A percentile compares a stretch with the other conserved stretches of the same genome.
phyloP scores from a whole-genome alignment of 495 filamentous ascomycete species.

The Podospora pseudoanserina region DNA sequence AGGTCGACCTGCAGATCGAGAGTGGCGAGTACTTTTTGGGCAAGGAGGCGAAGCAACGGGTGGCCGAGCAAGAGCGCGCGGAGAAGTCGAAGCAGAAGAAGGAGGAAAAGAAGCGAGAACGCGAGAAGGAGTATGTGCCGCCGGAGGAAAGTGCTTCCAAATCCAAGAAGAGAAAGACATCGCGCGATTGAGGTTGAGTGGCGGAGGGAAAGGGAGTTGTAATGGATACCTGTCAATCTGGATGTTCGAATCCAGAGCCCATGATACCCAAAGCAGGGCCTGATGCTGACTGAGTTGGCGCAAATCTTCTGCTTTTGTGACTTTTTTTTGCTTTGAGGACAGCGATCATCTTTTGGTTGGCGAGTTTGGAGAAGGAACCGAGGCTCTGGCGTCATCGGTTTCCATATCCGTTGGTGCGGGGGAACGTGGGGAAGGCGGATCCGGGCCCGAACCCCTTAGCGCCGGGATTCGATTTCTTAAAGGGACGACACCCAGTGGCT shows the following conservation, averaged over 20 bases:
- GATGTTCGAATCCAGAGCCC: conserved; percentile 13
- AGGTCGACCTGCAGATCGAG: conserved; percentile 97
- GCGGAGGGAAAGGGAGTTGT: conserved; percentile 10
- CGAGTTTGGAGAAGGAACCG: conserved; percentile 11
- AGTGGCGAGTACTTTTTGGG: conserved; percentile 93
- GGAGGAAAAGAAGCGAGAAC: conserved; percentile 80
- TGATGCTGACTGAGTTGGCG: conserved; percentile 14
- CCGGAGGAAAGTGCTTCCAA: conserved; percentile 70
- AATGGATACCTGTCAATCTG: conserved; percentile 14
- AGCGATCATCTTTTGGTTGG: neutral
- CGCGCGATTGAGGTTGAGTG: conserved; percentile 38
- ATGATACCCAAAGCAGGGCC: conserved; percentile 31
- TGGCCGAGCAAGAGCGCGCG: conserved; percentile 68
- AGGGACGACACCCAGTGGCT: neutral
- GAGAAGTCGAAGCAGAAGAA: conserved; percentile 81
- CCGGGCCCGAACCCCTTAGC: neutral
- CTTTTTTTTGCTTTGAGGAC: neutral
- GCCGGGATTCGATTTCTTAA: neutral
- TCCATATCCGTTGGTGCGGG: conserved; percentile 18
- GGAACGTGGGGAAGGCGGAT: conserved; percentile 5
- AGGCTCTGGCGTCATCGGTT: conserved; percentile 24
- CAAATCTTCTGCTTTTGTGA: neutral
- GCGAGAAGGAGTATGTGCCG: conserved; percentile 79
- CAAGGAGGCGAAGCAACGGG: conserved; percentile 86
- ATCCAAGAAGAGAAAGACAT: conserved; percentile 57